These are phyloP conservation scores for Phytophthora kernoviae DNA, from an alignment of 352 stramenopile species.

Conservation along the genomic window DNA sequence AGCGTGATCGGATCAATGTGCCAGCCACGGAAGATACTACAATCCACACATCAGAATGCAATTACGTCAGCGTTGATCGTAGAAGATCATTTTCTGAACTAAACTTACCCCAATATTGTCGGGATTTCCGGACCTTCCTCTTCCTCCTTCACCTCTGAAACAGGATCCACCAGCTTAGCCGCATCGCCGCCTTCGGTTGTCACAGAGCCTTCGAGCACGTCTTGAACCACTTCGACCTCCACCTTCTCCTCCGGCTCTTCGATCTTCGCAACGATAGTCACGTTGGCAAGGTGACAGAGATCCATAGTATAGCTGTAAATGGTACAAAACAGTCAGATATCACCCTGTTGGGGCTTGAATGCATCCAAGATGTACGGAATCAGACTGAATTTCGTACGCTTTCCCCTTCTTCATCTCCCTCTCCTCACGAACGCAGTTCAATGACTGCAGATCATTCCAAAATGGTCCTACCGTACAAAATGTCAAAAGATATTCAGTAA, in stretches of 20 bases:
- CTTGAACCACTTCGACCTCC: slow-evolving; percentile 29
- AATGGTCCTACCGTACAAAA: slow-evolving; percentile 41
- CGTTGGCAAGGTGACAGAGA: slow-evolving; percentile 65
- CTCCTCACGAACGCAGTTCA: slow-evolving; percentile 53
- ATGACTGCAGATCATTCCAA: slow-evolving; percentile 27
- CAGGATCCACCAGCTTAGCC: slow-evolving; percentile 16
- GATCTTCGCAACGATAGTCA: slow-evolving; percentile 50
- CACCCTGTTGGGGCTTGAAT: neutral
- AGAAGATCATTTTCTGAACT: neutral
- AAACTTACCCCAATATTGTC: slow-evolving; percentile 59
- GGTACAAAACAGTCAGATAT: slow-evolving; percentile 5
- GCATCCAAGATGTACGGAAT: neutral
- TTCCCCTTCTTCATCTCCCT: slow-evolving; percentile 45
- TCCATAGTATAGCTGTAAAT: slow-evolving; percentile 55
- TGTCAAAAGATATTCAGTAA: slow-evolving; percentile 3
- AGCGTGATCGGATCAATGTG: slow-evolving; percentile 78
- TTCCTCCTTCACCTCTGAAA: slow-evolving; percentile 20
- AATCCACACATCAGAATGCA: neutral
- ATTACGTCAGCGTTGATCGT: slow-evolving; percentile 9
- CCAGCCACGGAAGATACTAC: slow-evolving; percentile 80
- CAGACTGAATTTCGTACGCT: slow-evolving; percentile 33
- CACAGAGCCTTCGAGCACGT: slow-evolving; percentile 2
- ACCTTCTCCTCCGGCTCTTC: slow-evolving; percentile 25
- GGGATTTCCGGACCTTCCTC: slow-evolving; percentile 21
- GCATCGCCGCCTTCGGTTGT: slow-evolving; percentile 12